A percentile compares a stretch with the other conserved stretches of the same genome.
Evolutionary conservation across 1,284 basidiomycete genomes (phyloP).

Genomic region (Mycena citricolor): DNA sequence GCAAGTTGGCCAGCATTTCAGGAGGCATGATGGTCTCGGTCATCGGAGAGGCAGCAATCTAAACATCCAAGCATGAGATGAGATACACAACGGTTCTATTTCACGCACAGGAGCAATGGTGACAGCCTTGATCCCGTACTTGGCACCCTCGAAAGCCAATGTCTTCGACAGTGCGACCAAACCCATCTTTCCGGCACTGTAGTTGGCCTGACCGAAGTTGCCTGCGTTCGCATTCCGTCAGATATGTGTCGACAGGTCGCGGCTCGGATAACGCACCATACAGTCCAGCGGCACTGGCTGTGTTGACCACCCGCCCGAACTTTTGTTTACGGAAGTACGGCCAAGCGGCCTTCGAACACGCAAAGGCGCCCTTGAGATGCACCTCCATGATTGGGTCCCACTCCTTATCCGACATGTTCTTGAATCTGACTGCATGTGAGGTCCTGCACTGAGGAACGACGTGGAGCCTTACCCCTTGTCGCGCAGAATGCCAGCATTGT

Average conservation of each 20-base stretch:
- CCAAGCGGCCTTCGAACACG: slow-evolving; percentile 97
- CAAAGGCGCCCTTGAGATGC: slow-evolving; percentile 92
- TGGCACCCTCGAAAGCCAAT: slow-evolving; percentile 86
- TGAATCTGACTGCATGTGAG: slow-evolving; percentile 56
- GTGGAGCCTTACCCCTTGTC: slow-evolving; percentile 64
- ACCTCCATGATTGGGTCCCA: slow-evolving; percentile 88
- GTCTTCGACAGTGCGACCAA: slow-evolving; percentile 91
- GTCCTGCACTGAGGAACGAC: slow-evolving; percentile 3
- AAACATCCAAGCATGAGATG: slow-evolving; percentile 11
- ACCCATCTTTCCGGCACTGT: slow-evolving; percentile 88
- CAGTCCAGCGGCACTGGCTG: slow-evolving; percentile 84
- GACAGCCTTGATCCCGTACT: slow-evolving; percentile 90
- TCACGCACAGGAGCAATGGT: slow-evolving; percentile 83
- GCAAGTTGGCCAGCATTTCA: slow-evolving; percentile 92
- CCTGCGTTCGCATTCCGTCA: slow-evolving; percentile 44
- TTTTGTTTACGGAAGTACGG: slow-evolving; percentile 94
- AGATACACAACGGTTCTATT: background rate
- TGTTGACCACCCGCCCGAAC: slow-evolving; percentile 91
- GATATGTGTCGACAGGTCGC: background rate
- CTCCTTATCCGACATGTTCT: slow-evolving; percentile 89
- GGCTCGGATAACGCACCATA: slow-evolving; percentile 52
- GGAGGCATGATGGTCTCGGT: slow-evolving; percentile 95
- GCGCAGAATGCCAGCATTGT: slow-evolving; percentile 95
- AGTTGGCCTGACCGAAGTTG: slow-evolving; percentile 97
- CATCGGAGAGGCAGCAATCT: slow-evolving; percentile 94